Percentiles rank a stretch among this genome's conserved stretches.
phyloP scores from a whole-genome alignment of 495 filamentous ascomycete species.

The Aspergillus sparsus region DNA sequence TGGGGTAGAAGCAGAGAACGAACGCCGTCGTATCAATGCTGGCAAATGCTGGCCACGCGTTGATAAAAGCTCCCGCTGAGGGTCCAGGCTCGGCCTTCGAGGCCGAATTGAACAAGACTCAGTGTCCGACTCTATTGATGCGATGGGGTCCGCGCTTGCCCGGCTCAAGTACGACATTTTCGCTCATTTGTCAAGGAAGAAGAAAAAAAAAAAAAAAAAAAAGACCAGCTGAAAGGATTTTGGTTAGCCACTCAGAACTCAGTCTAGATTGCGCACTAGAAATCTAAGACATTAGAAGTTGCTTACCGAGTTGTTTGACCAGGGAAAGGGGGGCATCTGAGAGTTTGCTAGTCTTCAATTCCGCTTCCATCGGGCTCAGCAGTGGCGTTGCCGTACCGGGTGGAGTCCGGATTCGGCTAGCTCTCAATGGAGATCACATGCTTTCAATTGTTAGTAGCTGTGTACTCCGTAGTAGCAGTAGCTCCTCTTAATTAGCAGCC shows the following conservation, averaged over 20 bases:
- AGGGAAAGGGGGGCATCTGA: not conserved
- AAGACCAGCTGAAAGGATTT: too few species aligned
- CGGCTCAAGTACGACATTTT: slow-evolving; percentile 16
- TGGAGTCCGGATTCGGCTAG: not conserved
- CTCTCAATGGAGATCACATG: not conserved
- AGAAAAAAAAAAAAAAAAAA: not conserved
- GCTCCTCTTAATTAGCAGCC: too few species aligned
- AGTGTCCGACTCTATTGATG: slow-evolving; percentile 26
- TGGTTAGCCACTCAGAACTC: too few species aligned
- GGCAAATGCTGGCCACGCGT: slow-evolving; percentile 40
- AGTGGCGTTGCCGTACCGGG: too few species aligned
- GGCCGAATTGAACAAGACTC: slow-evolving; percentile 24
- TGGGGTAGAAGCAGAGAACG: slow-evolving; percentile 25
- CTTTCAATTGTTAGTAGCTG: not conserved
- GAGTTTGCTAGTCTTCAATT: not conserved
- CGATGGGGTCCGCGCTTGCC: slow-evolving; percentile 10
- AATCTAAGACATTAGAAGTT: too few species aligned
- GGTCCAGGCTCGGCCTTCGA: slow-evolving; percentile 36
- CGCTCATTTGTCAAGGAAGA: not conserved
- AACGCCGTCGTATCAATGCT: slow-evolving; percentile 31
- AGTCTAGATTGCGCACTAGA: too few species aligned
- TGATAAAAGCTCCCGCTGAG: slow-evolving; percentile 38
- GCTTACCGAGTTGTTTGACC: too few species aligned
- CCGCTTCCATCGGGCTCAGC: too few species aligned
- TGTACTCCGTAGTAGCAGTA: too few species aligned